Percentiles rank a stretch among this genome's conserved stretches.
Evolutionary conservation across 2,329 filamentous ascomycete species (phyloP).

Genomic region (Pseudogymnoascus pannorum): DNA sequence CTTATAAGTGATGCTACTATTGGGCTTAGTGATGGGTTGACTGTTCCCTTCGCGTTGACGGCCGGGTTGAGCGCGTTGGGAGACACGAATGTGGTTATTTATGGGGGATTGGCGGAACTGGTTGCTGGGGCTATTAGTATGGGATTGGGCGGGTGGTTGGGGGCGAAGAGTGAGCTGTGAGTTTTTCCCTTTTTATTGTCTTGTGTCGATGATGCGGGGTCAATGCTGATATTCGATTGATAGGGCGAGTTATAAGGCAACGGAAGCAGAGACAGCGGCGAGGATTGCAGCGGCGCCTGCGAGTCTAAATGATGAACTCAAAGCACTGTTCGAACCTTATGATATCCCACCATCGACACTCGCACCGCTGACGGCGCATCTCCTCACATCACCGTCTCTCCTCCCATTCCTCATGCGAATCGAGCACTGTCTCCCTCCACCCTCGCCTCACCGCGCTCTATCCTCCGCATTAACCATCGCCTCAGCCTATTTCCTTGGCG

Average conservation of each 20-base stretch:
- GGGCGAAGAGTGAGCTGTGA: conserved; percentile 40
- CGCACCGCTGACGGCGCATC: conserved; percentile 29
- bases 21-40: conserved; percentile 54
- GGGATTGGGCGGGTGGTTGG: conserved; percentile 54
- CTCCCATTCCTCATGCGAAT: conserved; percentile 35
- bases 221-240: background rate
- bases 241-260: conserved; percentile 28
- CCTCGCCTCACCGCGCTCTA: conserved; percentile 26
- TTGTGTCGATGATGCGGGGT: too few species aligned
- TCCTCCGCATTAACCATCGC: conserved; percentile 47
- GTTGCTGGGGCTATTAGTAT: conserved; percentile 56
- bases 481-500: conserved; percentile 48
- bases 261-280: conserved; percentile 22
- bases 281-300: conserved; percentile 22
- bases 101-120: conserved; percentile 53
- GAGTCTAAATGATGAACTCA: conserved; percentile 23
- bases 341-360: conserved; percentile 25
- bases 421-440: conserved; percentile 27
- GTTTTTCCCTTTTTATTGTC: conserved; percentile 12
- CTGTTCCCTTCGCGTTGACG: conserved; percentile 56
- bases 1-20: conserved; percentile 49
- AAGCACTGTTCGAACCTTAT: conserved; percentile 31
- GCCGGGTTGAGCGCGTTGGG: conserved; percentile 46
- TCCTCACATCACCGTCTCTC: conserved; percentile 26
- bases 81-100: conserved; percentile 45